phyloP scores from a whole-genome alignment of 192 early-diverging fungal species.

The Coemansia sp. region DNA sequence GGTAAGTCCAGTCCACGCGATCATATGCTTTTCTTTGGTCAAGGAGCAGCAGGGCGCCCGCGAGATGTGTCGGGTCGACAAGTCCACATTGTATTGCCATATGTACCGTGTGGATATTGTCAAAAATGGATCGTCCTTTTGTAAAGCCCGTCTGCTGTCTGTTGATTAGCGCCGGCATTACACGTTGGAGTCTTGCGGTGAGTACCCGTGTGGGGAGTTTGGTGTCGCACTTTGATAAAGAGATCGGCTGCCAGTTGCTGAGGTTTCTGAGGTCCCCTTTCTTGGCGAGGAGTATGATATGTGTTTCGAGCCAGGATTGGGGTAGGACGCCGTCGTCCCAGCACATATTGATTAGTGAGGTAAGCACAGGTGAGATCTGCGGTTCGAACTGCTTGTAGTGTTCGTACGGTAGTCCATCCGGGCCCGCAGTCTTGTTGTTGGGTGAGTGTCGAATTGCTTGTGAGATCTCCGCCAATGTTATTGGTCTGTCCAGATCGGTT shows the following conservation, averaged over 20 bases:
- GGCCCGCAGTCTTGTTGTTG: constrained; percentile 6
- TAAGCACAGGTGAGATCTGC: neutral
- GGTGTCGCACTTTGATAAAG: constrained; percentile 4
- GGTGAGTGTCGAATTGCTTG: neutral
- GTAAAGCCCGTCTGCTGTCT: neutral
- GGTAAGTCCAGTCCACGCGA: constrained; percentile 13
- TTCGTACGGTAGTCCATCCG: constrained; percentile 10
- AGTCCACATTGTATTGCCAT: neutral
- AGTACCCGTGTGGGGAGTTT: constrained; percentile 6
- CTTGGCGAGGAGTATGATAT: constrained; percentile 9
- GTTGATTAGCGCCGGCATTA: neutral
- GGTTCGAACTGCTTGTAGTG: neutral
- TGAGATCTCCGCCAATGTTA: neutral
- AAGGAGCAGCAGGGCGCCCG: neutral
- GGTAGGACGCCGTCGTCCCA: constrained; percentile 7
- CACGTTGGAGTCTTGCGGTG: neutral
- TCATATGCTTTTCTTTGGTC: constrained; percentile 15
- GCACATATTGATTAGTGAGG: neutral
- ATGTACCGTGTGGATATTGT: neutral
- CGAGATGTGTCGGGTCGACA: neutral
- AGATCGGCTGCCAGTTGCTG: constrained; percentile 7
- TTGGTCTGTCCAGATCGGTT: neutral
- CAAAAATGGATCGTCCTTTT: neutral
- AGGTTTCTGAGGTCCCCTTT: constrained; percentile 10
- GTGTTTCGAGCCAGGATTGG: neutral